A percentile compares a stretch with the other conserved stretches of the same genome.
These are phyloP conservation scores for Pichia sp. DNA, from an alignment of 1,139 yeast genomes.

Conservation along the genomic window DNA sequence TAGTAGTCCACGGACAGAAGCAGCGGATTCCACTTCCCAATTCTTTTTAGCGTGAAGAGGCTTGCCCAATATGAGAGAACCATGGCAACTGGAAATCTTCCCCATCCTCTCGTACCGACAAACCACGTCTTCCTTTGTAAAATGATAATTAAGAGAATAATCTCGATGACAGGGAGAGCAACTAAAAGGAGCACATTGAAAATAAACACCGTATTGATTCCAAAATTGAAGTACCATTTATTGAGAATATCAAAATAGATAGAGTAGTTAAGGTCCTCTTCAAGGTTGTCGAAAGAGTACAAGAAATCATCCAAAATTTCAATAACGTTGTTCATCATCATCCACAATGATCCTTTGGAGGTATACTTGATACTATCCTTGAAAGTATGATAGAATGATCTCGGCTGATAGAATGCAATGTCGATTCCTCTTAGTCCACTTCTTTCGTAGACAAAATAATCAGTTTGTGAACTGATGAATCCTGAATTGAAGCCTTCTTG, in stretches of 20 bases:
- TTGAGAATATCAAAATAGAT: conserved; percentile 60
- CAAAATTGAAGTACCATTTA: conserved; percentile 42
- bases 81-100: conserved; percentile 54
- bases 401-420: conserved; percentile 65
- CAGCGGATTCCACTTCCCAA: conserved; percentile 42
- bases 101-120: conserved; percentile 37
- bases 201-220: conserved; percentile 40
- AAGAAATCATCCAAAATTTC: conserved; percentile 44
- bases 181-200: conserved; percentile 45
- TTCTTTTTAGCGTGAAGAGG: conserved; percentile 30
- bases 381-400: conserved; percentile 76
- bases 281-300: conserved; percentile 37
- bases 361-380: conserved; percentile 65
- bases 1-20: conserved; percentile 51
- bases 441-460: conserved; percentile 63
- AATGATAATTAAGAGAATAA: conserved; percentile 41
- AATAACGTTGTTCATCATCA: conserved; percentile 67
- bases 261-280: conserved; percentile 3
- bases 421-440: conserved; percentile 80
- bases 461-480: conserved; percentile 76
- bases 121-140: conserved; percentile 44
- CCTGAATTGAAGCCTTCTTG: conserved; percentile 78
- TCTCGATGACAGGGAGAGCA: conserved; percentile 46
- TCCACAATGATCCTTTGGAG: conserved; percentile 64
- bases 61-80: conserved; percentile 35